Base-by-base conservation (phyloP, 306 rosid species). In the Trifolium repens region DNA sequence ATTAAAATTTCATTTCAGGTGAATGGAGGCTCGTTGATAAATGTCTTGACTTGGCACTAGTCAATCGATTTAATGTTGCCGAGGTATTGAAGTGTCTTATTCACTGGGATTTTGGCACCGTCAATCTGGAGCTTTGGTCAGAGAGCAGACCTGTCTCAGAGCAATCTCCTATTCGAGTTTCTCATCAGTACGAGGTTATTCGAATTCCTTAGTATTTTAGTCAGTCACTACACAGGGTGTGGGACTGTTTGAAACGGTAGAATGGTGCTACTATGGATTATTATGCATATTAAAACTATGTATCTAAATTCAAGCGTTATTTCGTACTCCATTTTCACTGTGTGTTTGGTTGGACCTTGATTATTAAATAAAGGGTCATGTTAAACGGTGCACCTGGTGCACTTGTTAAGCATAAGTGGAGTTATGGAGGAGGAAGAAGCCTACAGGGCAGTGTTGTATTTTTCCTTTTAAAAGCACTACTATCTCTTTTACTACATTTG, bases 101-200 rank as follows among this genome's bases (percentile, higher is more conserved):
- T 74, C 91, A 89, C 82, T 88, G 96, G 96, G 97, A 89, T 64
- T 49, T 62, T 27, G 97, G 96, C 71, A 85, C 96, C 5, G 98
- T 89, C 71, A 91, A 91, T 85, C 68, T 91, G 82, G 98, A 94
- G 90, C 91, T 94, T 16, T 94, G 94, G 94, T 91, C 97, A 0
- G 96, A 88, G 79, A 70, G 72, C 72, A 82, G 96, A 69, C 96
- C 97, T 22, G 97, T 91, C 69, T 93, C 98, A 16, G 78, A 79
- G 58, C 59, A 93, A 47, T 76, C 97, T 9, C 98, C 98, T 47
- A 84, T 93, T 43, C 64, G 16, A 72, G 82, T 93, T 76, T 79
- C 91, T 66, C 98, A 93, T 61, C 77, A 83, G 35, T 93, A 93
- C 34, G 89, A 91, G 82, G 96, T 91, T 69, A 32, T 83, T 10